These are phyloP conservation scores for Bruguiera parviflora DNA, from an alignment of 345 rosid genomes.

Conservation along the genomic window DNA sequence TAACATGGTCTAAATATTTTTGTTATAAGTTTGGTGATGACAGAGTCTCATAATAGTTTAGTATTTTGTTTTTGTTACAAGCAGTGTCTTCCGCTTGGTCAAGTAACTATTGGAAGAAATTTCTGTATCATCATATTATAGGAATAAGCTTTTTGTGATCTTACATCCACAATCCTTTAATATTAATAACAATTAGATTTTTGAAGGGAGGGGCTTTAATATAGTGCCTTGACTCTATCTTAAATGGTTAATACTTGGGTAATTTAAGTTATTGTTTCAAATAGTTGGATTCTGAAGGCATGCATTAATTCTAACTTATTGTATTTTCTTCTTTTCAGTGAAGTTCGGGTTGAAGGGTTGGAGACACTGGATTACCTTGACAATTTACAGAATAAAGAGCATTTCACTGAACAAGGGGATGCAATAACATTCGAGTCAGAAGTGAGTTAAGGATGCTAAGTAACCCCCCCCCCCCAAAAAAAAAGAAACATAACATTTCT, in stretches of 20 bases:
- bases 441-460: conserved; percentile 36
- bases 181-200: too few relatives aligned
- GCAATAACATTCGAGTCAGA: conserved; percentile 93
- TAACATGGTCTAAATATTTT: not conserved
- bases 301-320: conserved; percentile 4
- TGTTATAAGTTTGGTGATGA: too few relatives aligned
- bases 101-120: too few relatives aligned
- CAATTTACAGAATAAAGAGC: conserved; percentile 75
- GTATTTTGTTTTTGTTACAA: too few relatives aligned
- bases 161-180: too few relatives aligned
- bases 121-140: too few relatives aligned
- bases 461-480: not conserved
- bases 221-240: too few relatives aligned
- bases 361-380: conserved; percentile 93
- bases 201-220: too few relatives aligned
- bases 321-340: conserved; percentile 50
- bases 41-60: too few relatives aligned
- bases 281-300: not conserved
- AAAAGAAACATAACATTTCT: not conserved
- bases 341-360: conserved; percentile 93
- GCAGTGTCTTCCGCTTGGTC: too few relatives aligned
- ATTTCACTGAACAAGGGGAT: conserved; percentile 91
- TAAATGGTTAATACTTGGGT: not conserved
- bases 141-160: too few relatives aligned
- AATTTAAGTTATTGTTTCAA: not conserved